Percentiles rank a stretch among this genome's conserved stretches.
These are phyloP conservation scores for Alternaria burnsii DNA, from an alignment of 2,329 filamentous ascomycete species.

Conservation along the genomic window DNA sequence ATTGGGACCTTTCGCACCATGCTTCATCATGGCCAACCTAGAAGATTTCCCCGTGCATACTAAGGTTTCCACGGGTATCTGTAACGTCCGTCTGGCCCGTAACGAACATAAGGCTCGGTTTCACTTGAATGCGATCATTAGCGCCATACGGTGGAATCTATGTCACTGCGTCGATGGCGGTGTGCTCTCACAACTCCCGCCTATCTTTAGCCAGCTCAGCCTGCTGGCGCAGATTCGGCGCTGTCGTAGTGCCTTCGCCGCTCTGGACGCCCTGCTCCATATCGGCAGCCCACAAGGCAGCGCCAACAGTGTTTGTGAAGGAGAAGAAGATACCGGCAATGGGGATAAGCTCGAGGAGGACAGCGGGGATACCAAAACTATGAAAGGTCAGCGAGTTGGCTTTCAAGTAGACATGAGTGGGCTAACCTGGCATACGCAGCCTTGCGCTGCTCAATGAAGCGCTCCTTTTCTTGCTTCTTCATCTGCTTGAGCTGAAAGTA, in stretches of 20 bases:
- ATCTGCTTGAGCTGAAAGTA: slow-evolving; percentile 95
- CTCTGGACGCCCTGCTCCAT: slow-evolving; percentile 63
- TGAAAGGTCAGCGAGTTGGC: slow-evolving; percentile 7
- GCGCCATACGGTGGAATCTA: slow-evolving; percentile 10
- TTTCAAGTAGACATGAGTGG: not conserved
- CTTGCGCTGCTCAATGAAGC: slow-evolving; percentile 74
- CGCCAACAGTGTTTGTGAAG: slow-evolving; percentile 91
- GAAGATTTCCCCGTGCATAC: slow-evolving; percentile 42
- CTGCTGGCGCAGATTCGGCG: slow-evolving; percentile 48
- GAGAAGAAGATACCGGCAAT: slow-evolving; percentile 83
- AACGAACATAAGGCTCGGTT: slow-evolving; percentile 14
- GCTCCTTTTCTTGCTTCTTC: slow-evolving; percentile 69
- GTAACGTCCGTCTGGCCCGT: slow-evolving; percentile 28
- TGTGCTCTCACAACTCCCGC: slow-evolving; percentile 43
- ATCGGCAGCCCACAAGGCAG: slow-evolving; percentile 93
- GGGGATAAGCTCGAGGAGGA: slow-evolving; percentile 84
- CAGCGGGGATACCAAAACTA: slow-evolving; percentile 76
- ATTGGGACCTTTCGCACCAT: not conserved
- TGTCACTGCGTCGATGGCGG: not conserved
- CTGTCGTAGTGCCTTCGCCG: slow-evolving; percentile 38
- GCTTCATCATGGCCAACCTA: slow-evolving; percentile 37
- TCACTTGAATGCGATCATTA: slow-evolving; percentile 20
- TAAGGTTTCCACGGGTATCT: slow-evolving; percentile 49
- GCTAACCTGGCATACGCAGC: slow-evolving; percentile 80
- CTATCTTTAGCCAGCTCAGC: slow-evolving; percentile 44